Evolutionary conservation across 2,329 filamentous ascomycete species (phyloP).

Genomic region (Cryphonectria nitschkei): DNA sequence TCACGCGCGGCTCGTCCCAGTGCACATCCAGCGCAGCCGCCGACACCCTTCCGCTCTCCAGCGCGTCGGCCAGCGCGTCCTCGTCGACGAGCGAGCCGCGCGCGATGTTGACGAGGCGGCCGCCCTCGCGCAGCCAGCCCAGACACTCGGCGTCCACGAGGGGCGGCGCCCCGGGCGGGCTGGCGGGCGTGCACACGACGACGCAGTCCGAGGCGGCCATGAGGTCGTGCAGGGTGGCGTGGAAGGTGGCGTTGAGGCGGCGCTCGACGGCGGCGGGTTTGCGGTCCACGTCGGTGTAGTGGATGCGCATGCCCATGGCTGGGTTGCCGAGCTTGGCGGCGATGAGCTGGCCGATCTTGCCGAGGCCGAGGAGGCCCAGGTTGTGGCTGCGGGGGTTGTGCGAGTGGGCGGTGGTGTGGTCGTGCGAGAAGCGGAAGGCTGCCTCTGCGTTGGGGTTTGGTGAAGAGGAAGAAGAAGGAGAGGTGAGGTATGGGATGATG

Average conservation of each 20-base stretch:
- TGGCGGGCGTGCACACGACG: constrained; percentile 62
- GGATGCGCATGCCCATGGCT: constrained; percentile 69
- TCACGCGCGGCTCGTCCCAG: constrained; percentile 60
- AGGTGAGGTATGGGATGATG: constrained; percentile 40
- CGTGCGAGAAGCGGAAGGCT: constrained; percentile 62
- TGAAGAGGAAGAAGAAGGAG: constrained; percentile 31
- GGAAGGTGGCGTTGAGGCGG: constrained; percentile 51
- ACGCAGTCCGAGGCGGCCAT: constrained; percentile 60
- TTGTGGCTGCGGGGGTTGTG: constrained; percentile 65
- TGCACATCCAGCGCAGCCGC: constrained; percentile 68
- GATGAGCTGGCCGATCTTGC: constrained; percentile 66
- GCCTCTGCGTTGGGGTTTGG: constrained; percentile 14
- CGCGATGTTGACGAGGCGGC: constrained; percentile 68
- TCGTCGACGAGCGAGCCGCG: constrained; percentile 68
- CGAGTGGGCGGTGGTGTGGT: constrained; percentile 59
- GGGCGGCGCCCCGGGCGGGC: constrained; percentile 45
- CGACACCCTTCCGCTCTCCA: constrained; percentile 54
- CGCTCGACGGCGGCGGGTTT: constrained; percentile 49
- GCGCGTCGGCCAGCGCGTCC: constrained; percentile 61
- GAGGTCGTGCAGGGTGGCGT: constrained; percentile 55
- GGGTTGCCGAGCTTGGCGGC: constrained; percentile 57
- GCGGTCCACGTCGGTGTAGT: constrained; percentile 63
- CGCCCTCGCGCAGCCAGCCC: constrained; percentile 54
- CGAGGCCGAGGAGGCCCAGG: constrained; percentile 71
- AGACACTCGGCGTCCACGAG: constrained; percentile 56